Conservation (phyloP, 1,284 basidiomycete species). For the Nidula niveotomentosa region DNA sequence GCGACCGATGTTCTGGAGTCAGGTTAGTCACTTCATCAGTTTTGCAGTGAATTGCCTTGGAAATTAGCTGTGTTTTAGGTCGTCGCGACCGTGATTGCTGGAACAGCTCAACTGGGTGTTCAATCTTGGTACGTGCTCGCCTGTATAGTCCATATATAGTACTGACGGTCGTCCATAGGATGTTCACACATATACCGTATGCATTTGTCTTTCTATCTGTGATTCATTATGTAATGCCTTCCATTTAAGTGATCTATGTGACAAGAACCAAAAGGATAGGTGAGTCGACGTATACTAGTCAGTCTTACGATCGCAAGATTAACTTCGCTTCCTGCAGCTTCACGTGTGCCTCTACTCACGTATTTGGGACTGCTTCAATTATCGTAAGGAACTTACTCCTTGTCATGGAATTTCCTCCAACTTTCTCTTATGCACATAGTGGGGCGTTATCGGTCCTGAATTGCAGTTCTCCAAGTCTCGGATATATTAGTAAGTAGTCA, state of each 20-base stretch:
- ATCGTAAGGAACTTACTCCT: constrained; percentile 22
- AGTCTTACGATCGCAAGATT: background rate
- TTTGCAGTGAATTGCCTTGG: background rate
- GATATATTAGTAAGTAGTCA: constrained; percentile 38
- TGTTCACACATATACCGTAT: constrained; percentile 53
- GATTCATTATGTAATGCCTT: background rate
- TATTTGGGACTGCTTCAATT: constrained; percentile 40
- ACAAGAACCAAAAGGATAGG: constrained; percentile 37
- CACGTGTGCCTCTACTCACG: constrained; percentile 33
- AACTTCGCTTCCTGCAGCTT: constrained; percentile 20
- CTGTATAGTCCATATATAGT: background rate
- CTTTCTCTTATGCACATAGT: constrained; percentile 18
- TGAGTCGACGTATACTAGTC: constrained; percentile 8
- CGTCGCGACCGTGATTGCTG: constrained; percentile 59
- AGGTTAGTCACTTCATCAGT: constrained; percentile 16
- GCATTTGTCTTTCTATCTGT: constrained; percentile 4
- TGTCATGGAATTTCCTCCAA: constrained; percentile 1
- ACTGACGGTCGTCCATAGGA: constrained; percentile 23
- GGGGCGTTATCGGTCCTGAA: constrained; percentile 47
- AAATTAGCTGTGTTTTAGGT: constrained; percentile 34
- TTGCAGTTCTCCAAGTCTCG: constrained; percentile 41
- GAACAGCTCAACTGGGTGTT: constrained; percentile 57
- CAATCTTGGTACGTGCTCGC: constrained; percentile 44
- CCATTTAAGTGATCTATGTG: constrained; percentile 39
- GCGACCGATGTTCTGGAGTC: constrained; percentile 54